Conservation (phyloP, 2,329 filamentous ascomycete species). For the Hymenoscyphus linearis region DNA sequence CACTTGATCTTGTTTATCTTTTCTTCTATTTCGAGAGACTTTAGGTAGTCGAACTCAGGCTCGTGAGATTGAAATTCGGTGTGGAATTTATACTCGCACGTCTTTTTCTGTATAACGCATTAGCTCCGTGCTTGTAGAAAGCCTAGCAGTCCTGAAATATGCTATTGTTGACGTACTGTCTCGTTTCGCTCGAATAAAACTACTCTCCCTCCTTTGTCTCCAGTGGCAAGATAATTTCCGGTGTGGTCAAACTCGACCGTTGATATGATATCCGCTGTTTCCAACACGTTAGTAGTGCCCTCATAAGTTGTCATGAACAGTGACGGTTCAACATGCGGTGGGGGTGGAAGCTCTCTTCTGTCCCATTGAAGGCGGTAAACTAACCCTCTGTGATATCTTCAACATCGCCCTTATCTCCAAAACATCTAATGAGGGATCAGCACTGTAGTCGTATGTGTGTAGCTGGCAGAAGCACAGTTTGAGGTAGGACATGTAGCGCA, state of each 20-base stretch:
- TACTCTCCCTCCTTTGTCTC: conserved; percentile 81
- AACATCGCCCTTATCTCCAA: conserved; percentile 98
- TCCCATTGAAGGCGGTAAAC: conserved; percentile 10
- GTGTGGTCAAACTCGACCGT: conserved; percentile 89
- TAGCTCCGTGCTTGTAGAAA: conserved; percentile 25
- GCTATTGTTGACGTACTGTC: conserved; percentile 55
- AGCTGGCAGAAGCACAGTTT: neutral
- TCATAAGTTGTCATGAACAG: neutral
- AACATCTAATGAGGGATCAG: conserved; percentile 63
- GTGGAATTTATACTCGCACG: conserved; percentile 99
- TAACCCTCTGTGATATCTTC: conserved; percentile 48
- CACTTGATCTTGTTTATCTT: conserved; percentile 99
- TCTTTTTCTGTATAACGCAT: conserved; percentile 75
- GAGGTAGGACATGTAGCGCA: neutral
- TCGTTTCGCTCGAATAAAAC: conserved; percentile 91
- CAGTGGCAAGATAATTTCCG: conserved; percentile 84
- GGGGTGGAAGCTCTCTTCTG: neutral
- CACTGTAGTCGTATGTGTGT: neutral
- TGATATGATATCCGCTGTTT: conserved; percentile 78
- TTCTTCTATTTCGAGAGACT: conserved; percentile 98
- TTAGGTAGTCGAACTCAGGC: conserved; percentile 98
- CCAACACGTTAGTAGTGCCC: conserved; percentile 11
- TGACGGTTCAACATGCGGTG: neutral
- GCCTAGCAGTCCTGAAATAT: neutral
- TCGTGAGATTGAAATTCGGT: conserved; percentile 99